Base-by-base conservation (phyloP, 495 filamentous ascomycete species). In the Neurospora sp. region DNA sequence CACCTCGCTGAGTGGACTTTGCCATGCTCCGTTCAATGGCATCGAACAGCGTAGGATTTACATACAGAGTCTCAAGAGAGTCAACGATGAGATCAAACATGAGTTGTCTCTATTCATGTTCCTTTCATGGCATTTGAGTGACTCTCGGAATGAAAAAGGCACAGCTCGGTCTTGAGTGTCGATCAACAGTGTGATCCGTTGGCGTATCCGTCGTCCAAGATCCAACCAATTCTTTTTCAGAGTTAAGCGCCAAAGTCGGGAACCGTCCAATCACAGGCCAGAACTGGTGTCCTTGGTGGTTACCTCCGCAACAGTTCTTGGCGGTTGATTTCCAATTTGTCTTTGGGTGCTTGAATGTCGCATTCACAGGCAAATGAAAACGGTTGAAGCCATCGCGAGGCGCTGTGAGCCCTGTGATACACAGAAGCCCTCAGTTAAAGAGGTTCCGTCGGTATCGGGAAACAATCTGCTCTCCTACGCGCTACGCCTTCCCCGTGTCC, bases 201-300 rank as follows among this genome's bases (percentile, higher is more conserved):
- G 53, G 53, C 53, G 53, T 45, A 42, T 22, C 73, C 70, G 61
- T 70, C 44, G n/a, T 38, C 18, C 59, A 38, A 38, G 61, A 38
- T 20, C 71, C 73, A 68, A 22, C 75, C 75, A 77, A 77, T 71
- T 74, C 69, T 71, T 70, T 69, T 44, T 47, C 73, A 61, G 12
- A 70, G 71, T 65, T 77, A 75, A 75, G 73, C 75, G 75, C 75
- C 75, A 65, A 14, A 35, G 27, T 65, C 7, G 53, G 47, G 27
- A 18, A 35, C 3, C 22, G 53, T 8, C 53, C 53, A 65, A 35
- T 65, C 53, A 35, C 12, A 65, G 27, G 12, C 12, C 14, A 65
- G 27, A 65, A 65, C 1, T 18, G 20, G n/a, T 37, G 35, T 9
- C 10, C 45, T 53, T 53, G 9, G 20, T 22, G 45, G 45, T 53